Evolutionary conservation across 2,329 filamentous ascomycete species (phyloP).

Genomic region (Clonostachys byssicola): DNA sequence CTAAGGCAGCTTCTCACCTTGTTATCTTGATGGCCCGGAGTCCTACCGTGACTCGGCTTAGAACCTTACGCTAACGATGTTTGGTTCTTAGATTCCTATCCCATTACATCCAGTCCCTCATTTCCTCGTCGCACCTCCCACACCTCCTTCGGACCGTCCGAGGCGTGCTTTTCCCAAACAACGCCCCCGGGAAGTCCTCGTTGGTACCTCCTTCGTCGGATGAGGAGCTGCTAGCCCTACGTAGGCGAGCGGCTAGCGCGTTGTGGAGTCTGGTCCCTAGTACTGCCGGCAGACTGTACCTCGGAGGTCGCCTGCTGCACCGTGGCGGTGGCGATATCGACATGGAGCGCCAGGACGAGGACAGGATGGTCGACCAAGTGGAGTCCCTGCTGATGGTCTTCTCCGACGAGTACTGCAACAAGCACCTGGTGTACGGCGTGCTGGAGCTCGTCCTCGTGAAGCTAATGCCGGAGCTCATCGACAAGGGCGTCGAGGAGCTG

Average conservation of each 20-base stretch:
- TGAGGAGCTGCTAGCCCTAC: conserved; percentile 56
- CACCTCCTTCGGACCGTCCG: conserved; percentile 67
- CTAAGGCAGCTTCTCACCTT: too few relatives aligned
- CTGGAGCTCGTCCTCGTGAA: conserved; percentile 79
- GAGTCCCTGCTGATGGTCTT: conserved; percentile 70
- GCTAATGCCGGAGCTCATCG: conserved; percentile 78
- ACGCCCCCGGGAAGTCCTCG: conserved; percentile 63
- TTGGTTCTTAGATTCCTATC: conserved; percentile 50
- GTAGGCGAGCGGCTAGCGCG: conserved; percentile 61
- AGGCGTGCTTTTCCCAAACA: conserved; percentile 81
- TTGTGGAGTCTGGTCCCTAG: conserved; percentile 44
- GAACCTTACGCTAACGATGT: too few relatives aligned
- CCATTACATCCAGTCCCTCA: conserved; percentile 49
- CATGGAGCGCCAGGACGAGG: conserved; percentile 30
- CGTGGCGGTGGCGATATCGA: conserved; percentile 12
- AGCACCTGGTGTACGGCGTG: conserved; percentile 79
- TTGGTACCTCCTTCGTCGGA: conserved; percentile 56
- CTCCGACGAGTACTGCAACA: conserved; percentile 84
- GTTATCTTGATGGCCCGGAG: too few relatives aligned
- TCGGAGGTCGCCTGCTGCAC: conserved; percentile 29
- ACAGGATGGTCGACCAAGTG: conserved; percentile 51
- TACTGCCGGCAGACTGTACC: conserved; percentile 44
- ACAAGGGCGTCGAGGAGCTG: conserved; percentile 66
- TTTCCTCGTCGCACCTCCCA: conserved; percentile 62
- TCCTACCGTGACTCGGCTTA: too few relatives aligned